Percentiles rank a stretch among this genome's conserved stretches.
These are phyloP conservation scores for Xylaria flabelliformis DNA, from an alignment of 495 filamentous ascomycete genomes.

Conservation along the genomic window DNA sequence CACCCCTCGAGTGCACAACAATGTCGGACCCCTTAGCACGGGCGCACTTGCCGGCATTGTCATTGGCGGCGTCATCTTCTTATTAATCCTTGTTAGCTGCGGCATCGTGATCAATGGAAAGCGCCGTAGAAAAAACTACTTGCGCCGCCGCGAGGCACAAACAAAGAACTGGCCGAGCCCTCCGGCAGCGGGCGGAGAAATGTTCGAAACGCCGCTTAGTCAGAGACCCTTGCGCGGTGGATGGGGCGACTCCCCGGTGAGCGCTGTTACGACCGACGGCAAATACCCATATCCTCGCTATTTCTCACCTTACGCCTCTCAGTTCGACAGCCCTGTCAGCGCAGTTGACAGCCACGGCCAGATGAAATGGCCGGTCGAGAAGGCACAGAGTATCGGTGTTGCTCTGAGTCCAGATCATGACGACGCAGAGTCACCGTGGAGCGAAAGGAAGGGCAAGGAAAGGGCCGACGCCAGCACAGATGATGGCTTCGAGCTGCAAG, in stretches of 20 bases:
- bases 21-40: slow-evolving; percentile 48
- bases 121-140: slow-evolving; percentile 51
- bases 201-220: slow-evolving; percentile 57
- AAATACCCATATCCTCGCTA: slow-evolving; percentile 47
- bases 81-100: slow-evolving; percentile 51
- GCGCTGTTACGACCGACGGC: slow-evolving; percentile 44
- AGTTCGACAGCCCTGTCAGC: slow-evolving; percentile 55
- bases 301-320: slow-evolving; percentile 55
- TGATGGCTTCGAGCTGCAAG: slow-evolving; percentile 33
- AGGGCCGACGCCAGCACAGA: slow-evolving; percentile 38
- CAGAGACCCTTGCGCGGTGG: slow-evolving; percentile 48
- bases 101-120: slow-evolving; percentile 57
- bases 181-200: slow-evolving; percentile 42
- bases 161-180: slow-evolving; percentile 48
- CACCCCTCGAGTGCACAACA: slow-evolving; percentile 26
- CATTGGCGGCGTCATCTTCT: slow-evolving; percentile 51
- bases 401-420: slow-evolving; percentile 38
- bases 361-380: slow-evolving; percentile 39
- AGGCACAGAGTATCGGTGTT: slow-evolving; percentile 36
- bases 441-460: slow-evolving; percentile 41
- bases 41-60: slow-evolving; percentile 61
- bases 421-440: slow-evolving; percentile 23
- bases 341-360: slow-evolving; percentile 41
- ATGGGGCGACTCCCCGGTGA: slow-evolving; percentile 56
- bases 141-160: slow-evolving; percentile 47